Base-by-base conservation (phyloP, 352 stramenopile genomes). In the Globisporangium alternatum region DNA sequence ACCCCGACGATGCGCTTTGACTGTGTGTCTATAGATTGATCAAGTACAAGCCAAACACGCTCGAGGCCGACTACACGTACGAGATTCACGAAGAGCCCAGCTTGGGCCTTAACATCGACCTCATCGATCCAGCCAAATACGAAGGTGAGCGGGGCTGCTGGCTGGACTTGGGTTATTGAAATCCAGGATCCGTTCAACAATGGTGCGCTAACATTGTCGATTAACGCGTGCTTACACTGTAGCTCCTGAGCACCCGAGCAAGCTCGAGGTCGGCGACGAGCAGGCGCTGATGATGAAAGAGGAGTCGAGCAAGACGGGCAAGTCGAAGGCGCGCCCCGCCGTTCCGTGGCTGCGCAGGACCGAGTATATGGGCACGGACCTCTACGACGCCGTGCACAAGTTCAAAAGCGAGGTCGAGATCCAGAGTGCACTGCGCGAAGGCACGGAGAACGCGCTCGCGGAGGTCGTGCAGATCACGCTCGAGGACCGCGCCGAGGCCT, bases 381-480 rank as follows among this genome's bases (percentile, higher is more conserved):
- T 95, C 60, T 93, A 90, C 63, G 84, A 95, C 44, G 81, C 81
- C 2, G 86, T 91, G 60, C 86, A 95, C 74, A 91, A 92, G 65
- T 95, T 95, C 67, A 92, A 92, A 66, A 95, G 84, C 64, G 86
- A 95, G 56, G 80, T 86, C 33, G 86, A 95, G 66, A 88, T 95
- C 61, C 86, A 95, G 67, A 91, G 74, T 33, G 84, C 82, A 43
- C 69, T 95, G 49, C 84, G 86, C 37, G 83, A 95, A 75, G 83
- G 83, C 56, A 95, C 84, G 10, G 84, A 95, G 62, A 91, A 80
- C 30, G 86, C 86, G 15, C 67, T 95, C 55, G 84, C 83, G 12
- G 83, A 93, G 59, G 83, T 91, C 25, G 72, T 93, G 48, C 75
- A 84, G 39, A 58, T 81, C 22, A 84, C 84, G 39, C 68, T 95